Evolutionary conservation across 495 filamentous ascomycete genomes (phyloP).

Genomic region (Neurospora tetraspora): DNA sequence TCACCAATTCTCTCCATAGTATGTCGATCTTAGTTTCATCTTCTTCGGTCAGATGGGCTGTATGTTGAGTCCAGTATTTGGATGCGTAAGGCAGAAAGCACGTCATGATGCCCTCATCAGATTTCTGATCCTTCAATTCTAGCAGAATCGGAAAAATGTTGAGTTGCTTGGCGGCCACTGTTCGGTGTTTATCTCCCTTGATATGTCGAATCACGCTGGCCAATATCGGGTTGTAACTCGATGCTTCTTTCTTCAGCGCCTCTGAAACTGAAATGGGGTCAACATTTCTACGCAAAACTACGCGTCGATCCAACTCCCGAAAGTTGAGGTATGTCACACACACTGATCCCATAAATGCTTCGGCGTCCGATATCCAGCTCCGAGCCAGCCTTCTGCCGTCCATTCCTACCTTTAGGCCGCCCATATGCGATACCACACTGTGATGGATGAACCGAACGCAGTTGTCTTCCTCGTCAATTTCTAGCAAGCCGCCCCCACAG

Average conservation of each 20-base stretch:
- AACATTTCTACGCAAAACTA: neutral
- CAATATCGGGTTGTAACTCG: neutral
- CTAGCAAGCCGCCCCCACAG: neutral
- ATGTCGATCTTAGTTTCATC: neutral
- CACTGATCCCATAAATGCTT: neutral
- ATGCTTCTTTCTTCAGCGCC: neutral
- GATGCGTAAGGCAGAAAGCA: neutral
- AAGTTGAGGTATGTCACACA: slow-evolving; percentile 2
- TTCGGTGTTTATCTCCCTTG: neutral
- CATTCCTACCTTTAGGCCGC: neutral
- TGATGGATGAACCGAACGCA: slow-evolving; percentile 1
- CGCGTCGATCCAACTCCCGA: neutral
- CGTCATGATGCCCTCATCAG: rapidly evolving
- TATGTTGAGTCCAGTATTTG: neutral
- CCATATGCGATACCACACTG: neutral
- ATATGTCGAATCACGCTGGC: neutral
- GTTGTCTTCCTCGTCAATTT: neutral
- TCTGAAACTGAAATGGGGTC: neutral
- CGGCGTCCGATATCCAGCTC: neutral
- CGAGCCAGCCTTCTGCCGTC: neutral
- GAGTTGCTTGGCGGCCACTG: neutral
- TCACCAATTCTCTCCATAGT: neutral
- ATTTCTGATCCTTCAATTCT: neutral
- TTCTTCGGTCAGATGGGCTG: neutral
- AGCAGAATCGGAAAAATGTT: neutral